These are phyloP conservation scores for Suhomyces bolitotheri DNA, from an alignment of 1,139 yeast species.

Conservation along the genomic window DNA sequence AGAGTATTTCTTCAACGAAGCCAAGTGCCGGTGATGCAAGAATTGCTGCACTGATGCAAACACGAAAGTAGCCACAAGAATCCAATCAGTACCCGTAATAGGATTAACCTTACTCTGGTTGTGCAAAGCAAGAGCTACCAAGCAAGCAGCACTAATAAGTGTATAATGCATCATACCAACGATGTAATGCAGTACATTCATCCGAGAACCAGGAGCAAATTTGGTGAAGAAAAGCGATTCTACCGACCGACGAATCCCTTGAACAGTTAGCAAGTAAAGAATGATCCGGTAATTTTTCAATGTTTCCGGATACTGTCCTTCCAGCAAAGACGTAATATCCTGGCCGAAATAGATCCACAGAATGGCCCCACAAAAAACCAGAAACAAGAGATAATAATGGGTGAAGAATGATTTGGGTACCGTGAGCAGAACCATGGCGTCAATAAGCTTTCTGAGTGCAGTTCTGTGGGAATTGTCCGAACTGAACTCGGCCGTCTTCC, in stretches of 20 bases:
- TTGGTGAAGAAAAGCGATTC: constrained; percentile 60
- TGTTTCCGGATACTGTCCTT: neutral
- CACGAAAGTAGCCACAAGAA: constrained; percentile 32
- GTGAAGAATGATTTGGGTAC: constrained; percentile 52
- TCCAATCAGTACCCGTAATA: constrained; percentile 44
- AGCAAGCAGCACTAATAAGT: constrained; percentile 17
- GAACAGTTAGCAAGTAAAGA: constrained; percentile 39
- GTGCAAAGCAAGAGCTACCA: neutral
- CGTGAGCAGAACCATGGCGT: constrained; percentile 21
- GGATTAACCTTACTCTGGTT: constrained; percentile 20
- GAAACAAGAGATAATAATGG: constrained; percentile 47
- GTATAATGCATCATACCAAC: constrained; percentile 72
- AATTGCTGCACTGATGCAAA: constrained; percentile 57
- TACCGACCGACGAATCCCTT: constrained; percentile 60
- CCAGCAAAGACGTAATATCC: no score
- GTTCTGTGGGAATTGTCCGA: neutral
- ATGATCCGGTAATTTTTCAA: constrained; percentile 10
- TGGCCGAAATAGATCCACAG: constrained; percentile 1
- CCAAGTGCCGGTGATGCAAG: constrained; percentile 58
- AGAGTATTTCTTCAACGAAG: constrained; percentile 64
- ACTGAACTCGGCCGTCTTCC: constrained; percentile 13
- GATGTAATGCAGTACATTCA: constrained; percentile 74
- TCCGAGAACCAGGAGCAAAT: constrained; percentile 51
- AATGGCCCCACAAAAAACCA: constrained; percentile 11
- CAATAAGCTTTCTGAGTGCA: constrained; percentile 1